Evolutionary conservation across 495 filamentous ascomycete species (phyloP).

Genomic region (Xylaria curta): DNA sequence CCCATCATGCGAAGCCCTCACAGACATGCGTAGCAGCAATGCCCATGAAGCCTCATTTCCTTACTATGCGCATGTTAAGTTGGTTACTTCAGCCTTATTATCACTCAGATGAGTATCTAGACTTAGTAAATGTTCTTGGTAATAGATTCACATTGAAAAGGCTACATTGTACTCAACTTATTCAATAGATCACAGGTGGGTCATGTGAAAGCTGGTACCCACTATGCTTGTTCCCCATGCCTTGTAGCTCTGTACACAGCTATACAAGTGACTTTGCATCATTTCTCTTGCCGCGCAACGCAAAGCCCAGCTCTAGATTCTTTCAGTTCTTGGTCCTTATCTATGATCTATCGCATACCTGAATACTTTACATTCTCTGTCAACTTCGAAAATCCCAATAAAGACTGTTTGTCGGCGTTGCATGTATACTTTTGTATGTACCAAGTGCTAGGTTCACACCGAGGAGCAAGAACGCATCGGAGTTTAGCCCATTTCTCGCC

Average conservation of each 20-base stretch:
- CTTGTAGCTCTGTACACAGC: too few relatives aligned
- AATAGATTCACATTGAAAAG: neutral
- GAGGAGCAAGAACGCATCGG: neutral
- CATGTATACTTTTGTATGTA: neutral
- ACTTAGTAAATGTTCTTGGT: neutral
- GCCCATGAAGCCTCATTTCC: neutral
- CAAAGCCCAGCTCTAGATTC: neutral
- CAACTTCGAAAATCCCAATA: neutral
- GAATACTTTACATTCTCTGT: neutral
- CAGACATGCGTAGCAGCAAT: neutral
- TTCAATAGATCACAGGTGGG: too few relatives aligned
- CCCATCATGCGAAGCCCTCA: neutral
- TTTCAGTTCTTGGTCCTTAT: neutral
- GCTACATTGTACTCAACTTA: neutral
- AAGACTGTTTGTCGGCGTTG: neutral
- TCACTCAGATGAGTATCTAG: neutral
- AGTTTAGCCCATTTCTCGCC: neutral
- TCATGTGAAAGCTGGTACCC: too few relatives aligned
- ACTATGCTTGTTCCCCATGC: neutral
- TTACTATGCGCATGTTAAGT: neutral
- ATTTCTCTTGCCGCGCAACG: neutral
- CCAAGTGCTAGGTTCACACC: conserved; percentile 1
- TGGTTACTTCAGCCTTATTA: neutral
- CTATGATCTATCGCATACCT: neutral
- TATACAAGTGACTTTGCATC: neutral